Evolutionary conservation across 208 protist species (phyloP), one percentile per base, ranked within the genome.

Genomic region (Crithidia bombi): DNA sequence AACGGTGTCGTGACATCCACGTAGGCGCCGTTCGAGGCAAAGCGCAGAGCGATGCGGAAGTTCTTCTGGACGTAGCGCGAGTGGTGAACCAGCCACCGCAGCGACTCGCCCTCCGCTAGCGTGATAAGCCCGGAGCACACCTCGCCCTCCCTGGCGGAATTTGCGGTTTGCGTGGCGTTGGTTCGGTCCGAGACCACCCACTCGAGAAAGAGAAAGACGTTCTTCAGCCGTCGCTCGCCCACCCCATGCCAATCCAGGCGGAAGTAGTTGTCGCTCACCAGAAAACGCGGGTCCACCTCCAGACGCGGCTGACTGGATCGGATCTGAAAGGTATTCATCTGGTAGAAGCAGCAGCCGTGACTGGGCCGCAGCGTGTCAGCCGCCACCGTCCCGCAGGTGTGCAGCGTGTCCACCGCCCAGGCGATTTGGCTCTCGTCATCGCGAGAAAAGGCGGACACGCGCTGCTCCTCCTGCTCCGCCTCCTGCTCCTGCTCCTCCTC

Each of bases 251-350:
- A 98, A 15, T 80, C 61, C 39, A 88, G 70, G 14, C 93, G 88
- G 82, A 97, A 98, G 75, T 94, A 97, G 82, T 98, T 98, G 69
- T 97, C 87, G 39, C 92, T 95, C 21, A 98, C 62, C 47, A 91
- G 69, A 47, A 93, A 75, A 61, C 69, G 73, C 33, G 54, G 25
- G 15, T 85, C 66, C 46, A 98, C 94, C 25, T 61, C 41, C 25
- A 97, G 65, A 33, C 59, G 55, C 21, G 87, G 74, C 61, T 92
- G 72, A 14, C 82, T 35, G 50, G 26, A 11, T 25, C 79, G 49
- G 75, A 89, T 54, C 65, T 79, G 86, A 77, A 98, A 82, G 61
- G 81, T 55, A 75, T 73, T 73, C 51, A 91, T 21, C 71, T 87
- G 75, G 66, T 87, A 86, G 69, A 89, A 89, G 69, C 82, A 85